These are phyloP conservation scores for Curvularia spicifera DNA, from an alignment of 2,329 filamentous ascomycete species.

Conservation along the genomic window DNA sequence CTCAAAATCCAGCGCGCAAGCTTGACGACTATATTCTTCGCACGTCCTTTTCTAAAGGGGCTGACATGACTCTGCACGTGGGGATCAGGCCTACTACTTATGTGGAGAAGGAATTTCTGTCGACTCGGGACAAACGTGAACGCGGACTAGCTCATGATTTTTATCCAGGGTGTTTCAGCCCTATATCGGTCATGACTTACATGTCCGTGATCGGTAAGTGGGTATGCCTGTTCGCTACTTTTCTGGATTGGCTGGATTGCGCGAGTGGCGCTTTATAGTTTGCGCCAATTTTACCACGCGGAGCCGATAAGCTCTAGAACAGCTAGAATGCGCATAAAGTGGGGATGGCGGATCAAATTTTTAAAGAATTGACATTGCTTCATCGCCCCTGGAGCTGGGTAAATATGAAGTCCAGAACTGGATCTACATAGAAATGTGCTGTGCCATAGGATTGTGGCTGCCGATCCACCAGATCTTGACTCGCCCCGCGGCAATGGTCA, in stretches of 20 bases:
- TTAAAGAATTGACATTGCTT: neutral
- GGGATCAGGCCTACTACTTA: neutral
- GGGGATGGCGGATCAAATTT: neutral
- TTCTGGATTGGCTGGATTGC: neutral
- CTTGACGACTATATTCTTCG: neutral
- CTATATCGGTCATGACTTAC: neutral
- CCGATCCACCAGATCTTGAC: neutral
- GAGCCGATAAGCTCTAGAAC: neutral
- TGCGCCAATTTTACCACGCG: neutral
- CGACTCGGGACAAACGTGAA: neutral
- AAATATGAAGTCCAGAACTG: neutral
- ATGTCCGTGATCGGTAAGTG: neutral
- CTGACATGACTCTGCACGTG: neutral
- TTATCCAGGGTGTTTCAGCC: neutral
- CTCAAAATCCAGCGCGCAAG: neutral
- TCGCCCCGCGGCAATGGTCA: neutral
- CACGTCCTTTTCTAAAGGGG: constrained; percentile 8
- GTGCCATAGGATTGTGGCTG: neutral
- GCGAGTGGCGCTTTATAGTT: neutral
- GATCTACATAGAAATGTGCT: neutral
- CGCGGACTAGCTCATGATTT: neutral
- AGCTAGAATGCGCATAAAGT: neutral
- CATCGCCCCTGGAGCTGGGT: neutral
- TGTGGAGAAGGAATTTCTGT: constrained; percentile 3
- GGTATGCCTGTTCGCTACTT: neutral